A percentile compares a stretch with the other conserved stretches of the same genome.
These are phyloP conservation scores for Trichoderma sp. DNA, from an alignment of 2,329 filamentous ascomycete genomes.

Conservation along the genomic window DNA sequence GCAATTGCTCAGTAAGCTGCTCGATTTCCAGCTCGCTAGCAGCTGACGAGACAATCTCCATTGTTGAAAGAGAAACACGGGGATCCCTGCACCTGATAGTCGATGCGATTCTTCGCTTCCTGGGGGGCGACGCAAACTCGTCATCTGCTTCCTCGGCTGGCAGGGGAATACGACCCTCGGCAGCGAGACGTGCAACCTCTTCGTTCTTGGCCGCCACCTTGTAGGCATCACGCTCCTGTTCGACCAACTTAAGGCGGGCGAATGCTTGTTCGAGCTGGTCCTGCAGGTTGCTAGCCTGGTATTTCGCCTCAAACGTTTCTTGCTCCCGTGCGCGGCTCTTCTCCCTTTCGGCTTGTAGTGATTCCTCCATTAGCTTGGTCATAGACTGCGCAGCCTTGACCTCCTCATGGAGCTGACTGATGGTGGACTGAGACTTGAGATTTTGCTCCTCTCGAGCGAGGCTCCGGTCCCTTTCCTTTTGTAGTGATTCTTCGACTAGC, in stretches of 20 bases:
- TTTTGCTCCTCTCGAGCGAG: slow-evolving; percentile 51
- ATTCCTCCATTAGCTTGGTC: slow-evolving; percentile 56
- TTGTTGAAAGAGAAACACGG: slow-evolving; percentile 47
- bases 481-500: slow-evolving; percentile 62
- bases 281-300: slow-evolving; percentile 62
- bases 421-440: slow-evolving; percentile 68
- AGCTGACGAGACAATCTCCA: slow-evolving; percentile 54
- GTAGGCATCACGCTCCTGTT: slow-evolving; percentile 72
- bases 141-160: slow-evolving; percentile 58
- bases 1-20: slow-evolving; percentile 50
- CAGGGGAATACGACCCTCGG: slow-evolving; percentile 67
- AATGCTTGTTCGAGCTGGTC: slow-evolving; percentile 65
- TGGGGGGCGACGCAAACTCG: slow-evolving; percentile 62
- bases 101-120: slow-evolving; percentile 33
- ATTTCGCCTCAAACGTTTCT: slow-evolving; percentile 66
- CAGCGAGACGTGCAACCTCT: slow-evolving; percentile 69
- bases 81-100: slow-evolving; percentile 34
- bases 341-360: slow-evolving; percentile 62
- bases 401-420: slow-evolving; percentile 70
- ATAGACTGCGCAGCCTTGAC: slow-evolving; percentile 59
- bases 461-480: slow-evolving; percentile 3
- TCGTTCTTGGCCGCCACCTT: slow-evolving; percentile 71
- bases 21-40: slow-evolving; percentile 59
- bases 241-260: slow-evolving; percentile 62
- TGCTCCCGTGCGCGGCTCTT: slow-evolving; percentile 62